A percentile compares a stretch with the other conserved stretches of the same genome.
Conservation (phyloP, 805 yeast species). For the Ogataea haglerorum region DNA sequence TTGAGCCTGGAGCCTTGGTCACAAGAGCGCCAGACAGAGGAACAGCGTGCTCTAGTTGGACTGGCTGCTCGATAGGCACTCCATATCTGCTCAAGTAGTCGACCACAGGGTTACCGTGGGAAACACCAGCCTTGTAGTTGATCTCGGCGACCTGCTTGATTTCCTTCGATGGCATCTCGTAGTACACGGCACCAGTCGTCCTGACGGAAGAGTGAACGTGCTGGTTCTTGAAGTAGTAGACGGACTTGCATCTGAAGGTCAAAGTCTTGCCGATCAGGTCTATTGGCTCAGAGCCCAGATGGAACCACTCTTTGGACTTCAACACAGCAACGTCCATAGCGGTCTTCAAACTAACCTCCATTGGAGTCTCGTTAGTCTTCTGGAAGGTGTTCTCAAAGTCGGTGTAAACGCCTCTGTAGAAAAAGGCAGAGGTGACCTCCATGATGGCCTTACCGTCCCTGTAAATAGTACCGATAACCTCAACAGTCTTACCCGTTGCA, state of each 20-base stretch:
- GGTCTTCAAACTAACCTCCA: conserved; percentile 66
- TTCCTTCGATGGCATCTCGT: conserved; percentile 92
- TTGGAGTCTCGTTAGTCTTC: conserved; percentile 82
- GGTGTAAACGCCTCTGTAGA: conserved; percentile 87
- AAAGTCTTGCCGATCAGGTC: conserved; percentile 76
- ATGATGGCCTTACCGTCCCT: conserved; percentile 77
- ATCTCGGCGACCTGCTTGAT: conserved; percentile 78
- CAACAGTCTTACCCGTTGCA: conserved; percentile 91
- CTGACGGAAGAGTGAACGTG: conserved; percentile 72
- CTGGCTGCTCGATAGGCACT: conserved; percentile 89
- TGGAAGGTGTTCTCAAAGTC: conserved; percentile 93
- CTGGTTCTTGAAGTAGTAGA: conserved; percentile 74
- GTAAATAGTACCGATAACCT: conserved; percentile 84
- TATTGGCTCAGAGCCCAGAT: conserved; percentile 61
- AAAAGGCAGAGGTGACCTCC: conserved; percentile 93
- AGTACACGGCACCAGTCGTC: conserved; percentile 79
- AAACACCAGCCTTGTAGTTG: conserved; percentile 83
- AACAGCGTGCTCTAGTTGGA: conserved; percentile 83
- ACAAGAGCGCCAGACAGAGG: conserved; percentile 68
- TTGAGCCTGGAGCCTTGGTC: conserved; percentile 88
- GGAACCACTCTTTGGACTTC: conserved; percentile 97
- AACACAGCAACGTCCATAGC: conserved; percentile 91
- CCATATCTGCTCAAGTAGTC: conserved; percentile 93
- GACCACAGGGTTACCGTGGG: conserved; percentile 96
- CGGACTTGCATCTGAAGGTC: conserved; percentile 86